Conservation (phyloP, 2,329 filamentous ascomycete genomes). For the Pseudocercospora pini-densiflorae region DNA sequence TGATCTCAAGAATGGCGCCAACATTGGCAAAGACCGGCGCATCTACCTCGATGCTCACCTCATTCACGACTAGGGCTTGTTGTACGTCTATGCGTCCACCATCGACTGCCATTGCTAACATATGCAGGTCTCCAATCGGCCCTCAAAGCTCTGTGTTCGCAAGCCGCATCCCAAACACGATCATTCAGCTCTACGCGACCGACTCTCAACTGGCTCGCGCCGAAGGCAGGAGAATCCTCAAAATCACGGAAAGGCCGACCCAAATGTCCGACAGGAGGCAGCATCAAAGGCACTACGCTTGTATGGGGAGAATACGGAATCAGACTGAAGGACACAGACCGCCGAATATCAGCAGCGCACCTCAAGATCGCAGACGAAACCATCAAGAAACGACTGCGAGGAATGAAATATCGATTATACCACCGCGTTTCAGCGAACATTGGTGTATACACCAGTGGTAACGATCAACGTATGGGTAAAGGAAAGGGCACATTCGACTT, state of each 20-base stretch:
- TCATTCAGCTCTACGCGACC: constrained; percentile 35
- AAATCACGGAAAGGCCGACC: constrained; percentile 89
- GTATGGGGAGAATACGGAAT: constrained; percentile 96
- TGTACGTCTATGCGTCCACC: constrained; percentile 27
- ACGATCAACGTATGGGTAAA: constrained; percentile 99
- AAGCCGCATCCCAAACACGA: constrained; percentile 29
- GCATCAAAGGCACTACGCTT: constrained; percentile 88
- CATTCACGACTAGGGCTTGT: constrained; percentile 35
- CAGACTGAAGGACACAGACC: constrained; percentile 91
- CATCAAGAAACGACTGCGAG: constrained; percentile 84
- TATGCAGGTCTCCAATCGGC: constrained; percentile 45
- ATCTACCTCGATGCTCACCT: constrained; percentile 32
- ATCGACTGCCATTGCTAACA: constrained; percentile 12
- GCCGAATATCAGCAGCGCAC: constrained; percentile 83
- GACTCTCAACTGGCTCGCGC: constrained; percentile 76
- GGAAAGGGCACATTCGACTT: constrained; percentile 97
- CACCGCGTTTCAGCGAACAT: constrained; percentile 91
- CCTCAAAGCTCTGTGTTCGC: constrained; percentile 31
- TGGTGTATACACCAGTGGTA: constrained; percentile 93
- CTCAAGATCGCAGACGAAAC: constrained; percentile 92
- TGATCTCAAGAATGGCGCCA: background rate
- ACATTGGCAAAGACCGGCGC: background rate
- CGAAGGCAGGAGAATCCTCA: constrained; percentile 77
- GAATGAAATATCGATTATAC: constrained; percentile 90
- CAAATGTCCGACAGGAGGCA: constrained; percentile 87